Evolutionary conservation across 1,139 yeast species (phyloP).

Genomic region (Yamadazyma dushanensis): DNA sequence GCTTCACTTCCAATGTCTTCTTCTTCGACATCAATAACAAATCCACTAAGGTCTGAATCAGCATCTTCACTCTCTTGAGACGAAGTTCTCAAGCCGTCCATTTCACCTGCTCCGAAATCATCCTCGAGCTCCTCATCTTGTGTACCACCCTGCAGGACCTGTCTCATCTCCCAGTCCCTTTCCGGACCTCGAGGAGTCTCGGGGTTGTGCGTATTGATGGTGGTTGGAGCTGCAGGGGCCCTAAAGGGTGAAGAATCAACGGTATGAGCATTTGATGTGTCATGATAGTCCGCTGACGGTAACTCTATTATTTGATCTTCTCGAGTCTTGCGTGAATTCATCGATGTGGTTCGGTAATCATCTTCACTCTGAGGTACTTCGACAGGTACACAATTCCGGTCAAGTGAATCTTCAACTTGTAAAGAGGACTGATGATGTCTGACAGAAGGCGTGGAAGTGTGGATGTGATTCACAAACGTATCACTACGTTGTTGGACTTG

Average conservation of each 20-base stretch:
- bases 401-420: conserved; percentile 5
- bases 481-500: conserved; percentile 2
- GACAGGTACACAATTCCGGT: neutral
- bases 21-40: conserved; percentile 30
- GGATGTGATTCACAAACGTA: neutral
- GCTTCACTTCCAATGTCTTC: conserved; percentile 10
- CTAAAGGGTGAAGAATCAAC: conserved; percentile 1
- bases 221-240: neutral
- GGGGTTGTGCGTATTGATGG: neutral
- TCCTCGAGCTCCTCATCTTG: conserved; percentile 26
- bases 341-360: conserved; percentile 15
- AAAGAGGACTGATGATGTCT: neutral
- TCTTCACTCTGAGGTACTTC: conserved; percentile 5
- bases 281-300: neutral
- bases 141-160: neutral
- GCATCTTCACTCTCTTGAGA: conserved; percentile 36
- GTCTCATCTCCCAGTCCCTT: no score
- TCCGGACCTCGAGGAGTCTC: neutral
- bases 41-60: conserved; percentile 33
- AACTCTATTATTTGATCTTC: neutral
- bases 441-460: neutral
- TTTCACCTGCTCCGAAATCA: conserved; percentile 38
- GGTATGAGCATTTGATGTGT: neutral
- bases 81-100: conserved; percentile 42
- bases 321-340: conserved; percentile 5